Conservation (phyloP, 768 basidiomycete species). For the Lactarius psammicola region DNA sequence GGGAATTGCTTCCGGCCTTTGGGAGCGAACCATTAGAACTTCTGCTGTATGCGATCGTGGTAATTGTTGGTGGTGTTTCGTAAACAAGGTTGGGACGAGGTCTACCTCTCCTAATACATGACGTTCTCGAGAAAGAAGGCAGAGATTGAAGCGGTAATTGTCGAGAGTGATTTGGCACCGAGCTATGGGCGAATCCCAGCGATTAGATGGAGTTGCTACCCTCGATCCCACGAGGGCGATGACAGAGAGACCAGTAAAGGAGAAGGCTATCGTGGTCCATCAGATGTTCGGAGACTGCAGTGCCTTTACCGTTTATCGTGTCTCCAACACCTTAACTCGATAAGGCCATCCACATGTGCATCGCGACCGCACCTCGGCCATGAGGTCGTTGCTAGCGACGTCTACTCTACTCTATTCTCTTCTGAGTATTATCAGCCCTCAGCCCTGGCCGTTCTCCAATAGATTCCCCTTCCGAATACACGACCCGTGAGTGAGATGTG, state of each 20-base stretch:
- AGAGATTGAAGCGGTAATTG: constrained; percentile 32
- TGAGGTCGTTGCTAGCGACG: constrained; percentile 3
- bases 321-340: neutral
- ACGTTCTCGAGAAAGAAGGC: constrained; percentile 32
- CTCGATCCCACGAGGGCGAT: constrained; percentile 1
- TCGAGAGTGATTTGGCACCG: constrained; percentile 8
- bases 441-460: neutral
- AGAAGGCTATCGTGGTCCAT: constrained; percentile 8
- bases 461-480: neutral
- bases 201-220: constrained; percentile 5
- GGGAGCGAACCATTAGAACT: constrained; percentile 32
- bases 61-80: constrained; percentile 34
- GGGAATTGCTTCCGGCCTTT: constrained; percentile 28
- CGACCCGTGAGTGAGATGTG: neutral
- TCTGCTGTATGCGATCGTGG: constrained; percentile 34
- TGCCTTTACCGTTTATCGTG: neutral
- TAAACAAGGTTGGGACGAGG: constrained; percentile 27
- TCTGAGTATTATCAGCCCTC: neutral
- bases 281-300: neutral
- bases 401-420: neutral
- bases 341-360: neutral
- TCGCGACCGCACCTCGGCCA: neutral
- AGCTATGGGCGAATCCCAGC: neutral
- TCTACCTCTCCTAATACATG: constrained; percentile 26
- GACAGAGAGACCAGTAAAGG: neutral